Conservation (phyloP, 2,329 filamentous ascomycete species). For the Phaeosphaeriaceae sp. region DNA sequence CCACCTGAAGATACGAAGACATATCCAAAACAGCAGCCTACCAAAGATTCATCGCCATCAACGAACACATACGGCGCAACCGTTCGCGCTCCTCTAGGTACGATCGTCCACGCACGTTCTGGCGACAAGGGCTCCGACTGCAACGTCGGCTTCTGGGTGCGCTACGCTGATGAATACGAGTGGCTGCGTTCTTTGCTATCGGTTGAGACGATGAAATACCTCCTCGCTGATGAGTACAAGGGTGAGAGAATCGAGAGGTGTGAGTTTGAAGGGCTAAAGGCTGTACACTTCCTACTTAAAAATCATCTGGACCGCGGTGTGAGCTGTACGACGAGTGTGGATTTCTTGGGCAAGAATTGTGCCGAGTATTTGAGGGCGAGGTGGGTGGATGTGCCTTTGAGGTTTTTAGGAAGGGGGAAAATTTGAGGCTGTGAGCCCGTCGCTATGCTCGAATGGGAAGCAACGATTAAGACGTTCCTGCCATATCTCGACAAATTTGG, state of each 20-base stretch:
- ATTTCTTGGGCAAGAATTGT: conserved; percentile 38
- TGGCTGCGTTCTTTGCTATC: conserved; percentile 43
- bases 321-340: conserved; percentile 31
- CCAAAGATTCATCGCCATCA: conserved; percentile 18
- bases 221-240: conserved; percentile 40
- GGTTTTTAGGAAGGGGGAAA: conserved; percentile 29
- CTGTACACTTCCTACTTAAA: conserved; percentile 35
- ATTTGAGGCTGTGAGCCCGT: conserved; percentile 16
- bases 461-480: background rate
- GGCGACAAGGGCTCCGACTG: conserved; percentile 47
- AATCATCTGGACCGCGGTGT: conserved; percentile 36
- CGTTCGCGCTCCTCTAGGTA: conserved; percentile 48
- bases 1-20: conserved; percentile 39
- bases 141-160: conserved; percentile 48
- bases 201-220: conserved; percentile 26
- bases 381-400: conserved; percentile 27
- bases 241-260: conserved; percentile 28
- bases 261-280: conserved; percentile 30
- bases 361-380: conserved; percentile 33
- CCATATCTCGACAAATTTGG: background rate
- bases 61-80: conserved; percentile 28
- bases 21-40: conserved; percentile 46
- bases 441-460: no score
- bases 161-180: conserved; percentile 39
- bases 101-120: conserved; percentile 54